Percentiles rank a stretch among this genome's conserved stretches.
Conservation (phyloP, 108 stramenopile species). For the Conticribra weissflogii region DNA sequence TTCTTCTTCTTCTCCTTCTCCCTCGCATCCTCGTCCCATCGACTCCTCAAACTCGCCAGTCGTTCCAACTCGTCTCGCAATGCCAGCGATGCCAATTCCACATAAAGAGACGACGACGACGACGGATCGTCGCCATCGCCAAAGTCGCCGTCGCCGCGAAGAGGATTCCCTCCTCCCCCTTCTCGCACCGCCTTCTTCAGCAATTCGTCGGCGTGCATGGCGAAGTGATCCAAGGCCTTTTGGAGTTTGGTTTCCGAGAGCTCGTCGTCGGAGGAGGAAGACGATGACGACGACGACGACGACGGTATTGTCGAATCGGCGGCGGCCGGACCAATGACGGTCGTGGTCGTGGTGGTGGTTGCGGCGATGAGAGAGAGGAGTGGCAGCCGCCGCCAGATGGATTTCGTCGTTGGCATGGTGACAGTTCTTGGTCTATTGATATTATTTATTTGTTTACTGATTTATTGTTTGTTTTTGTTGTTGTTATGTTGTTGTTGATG, state of each 20-base stretch:
- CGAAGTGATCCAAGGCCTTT: constrained; percentile 10
- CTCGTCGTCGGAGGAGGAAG: not conserved
- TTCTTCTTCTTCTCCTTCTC: not conserved
- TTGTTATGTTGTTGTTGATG: no score
- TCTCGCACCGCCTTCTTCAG: constrained; percentile 1
- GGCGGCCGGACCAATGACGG: not conserved
- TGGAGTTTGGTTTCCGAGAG: constrained; percentile 13
- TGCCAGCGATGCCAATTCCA: not conserved
- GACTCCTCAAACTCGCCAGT: constrained; percentile 3
- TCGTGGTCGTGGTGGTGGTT: not conserved
- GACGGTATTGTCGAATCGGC: no score
- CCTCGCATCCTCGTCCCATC: not conserved
- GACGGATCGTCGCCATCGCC: no score
- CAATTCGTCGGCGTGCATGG: not conserved
- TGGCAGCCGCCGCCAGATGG: no score
- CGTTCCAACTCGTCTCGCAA: constrained; percentile 13
- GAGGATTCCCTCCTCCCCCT: not conserved
- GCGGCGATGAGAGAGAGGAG: no score
- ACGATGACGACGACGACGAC: no score
- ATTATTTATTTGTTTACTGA: no score
- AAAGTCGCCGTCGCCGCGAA: not conserved
- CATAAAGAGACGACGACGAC: no score
- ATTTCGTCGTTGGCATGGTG: no score
- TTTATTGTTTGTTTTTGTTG: no score
- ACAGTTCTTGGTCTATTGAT: no score